Conservation (phyloP, 148 eudicot species). For the Diospyros kaki region DNA sequence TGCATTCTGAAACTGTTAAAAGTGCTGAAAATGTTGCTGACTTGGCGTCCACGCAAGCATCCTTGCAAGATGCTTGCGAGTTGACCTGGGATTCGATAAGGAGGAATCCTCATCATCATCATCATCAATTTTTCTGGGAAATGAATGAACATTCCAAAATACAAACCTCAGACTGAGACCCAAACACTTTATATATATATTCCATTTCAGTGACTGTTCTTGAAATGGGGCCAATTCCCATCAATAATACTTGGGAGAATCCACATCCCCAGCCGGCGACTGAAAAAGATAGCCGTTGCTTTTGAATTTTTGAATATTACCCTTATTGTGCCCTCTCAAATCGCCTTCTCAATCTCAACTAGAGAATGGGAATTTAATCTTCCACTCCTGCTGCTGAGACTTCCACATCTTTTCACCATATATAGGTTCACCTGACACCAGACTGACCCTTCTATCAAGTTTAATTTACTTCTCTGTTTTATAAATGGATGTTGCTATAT, state of each 20-base stretch:
- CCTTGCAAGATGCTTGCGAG: constrained; percentile 7
- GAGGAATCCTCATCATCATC: constrained; percentile 40
- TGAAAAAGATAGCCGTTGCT: constrained; percentile 24
- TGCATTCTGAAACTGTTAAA: too few relatives aligned
- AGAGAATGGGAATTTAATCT: constrained; percentile 1
- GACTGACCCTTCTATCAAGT: too few relatives aligned
- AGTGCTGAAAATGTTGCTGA: too few relatives aligned
- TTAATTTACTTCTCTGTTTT: too few relatives aligned
- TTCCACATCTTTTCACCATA: neutral
- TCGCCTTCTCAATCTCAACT: neutral
- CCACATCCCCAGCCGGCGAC: constrained; percentile 23
- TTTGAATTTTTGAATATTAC: constrained; percentile 25
- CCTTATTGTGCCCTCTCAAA: neutral
- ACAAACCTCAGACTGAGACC: constrained; percentile 25
- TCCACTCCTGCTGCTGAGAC: neutral
- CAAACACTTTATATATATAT: constrained; percentile 8
- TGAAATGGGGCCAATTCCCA: constrained; percentile 21
- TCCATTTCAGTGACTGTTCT: constrained; percentile 24
- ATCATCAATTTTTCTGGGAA: constrained; percentile 5
- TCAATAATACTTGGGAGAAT: constrained; percentile 51
- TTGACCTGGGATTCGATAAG: constrained; percentile 46
- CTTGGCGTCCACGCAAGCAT: constrained; percentile 14
- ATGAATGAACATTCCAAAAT: constrained; percentile 38
- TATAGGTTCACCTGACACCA: neutral
- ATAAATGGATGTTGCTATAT: too few relatives aligned